A percentile compares a stretch with the other conserved stretches of the same genome.
Evolutionary conservation across 1,284 basidiomycete species (phyloP).

Genomic region (Ganoderma boninense): DNA sequence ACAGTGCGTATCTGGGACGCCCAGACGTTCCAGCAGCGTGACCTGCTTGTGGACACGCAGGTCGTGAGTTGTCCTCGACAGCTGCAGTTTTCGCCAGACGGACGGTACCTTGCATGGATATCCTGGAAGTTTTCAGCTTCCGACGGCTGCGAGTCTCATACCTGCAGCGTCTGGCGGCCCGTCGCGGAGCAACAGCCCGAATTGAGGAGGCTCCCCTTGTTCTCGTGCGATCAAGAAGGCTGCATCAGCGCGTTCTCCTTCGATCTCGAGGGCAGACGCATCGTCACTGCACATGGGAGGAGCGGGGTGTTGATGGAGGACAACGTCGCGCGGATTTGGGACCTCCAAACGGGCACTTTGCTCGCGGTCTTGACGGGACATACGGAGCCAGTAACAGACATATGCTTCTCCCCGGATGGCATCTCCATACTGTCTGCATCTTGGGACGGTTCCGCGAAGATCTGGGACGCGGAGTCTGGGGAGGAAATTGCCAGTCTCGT

Average conservation of each 20-base stretch:
- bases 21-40: background rate
- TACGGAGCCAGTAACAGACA: background rate
- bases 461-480: background rate
- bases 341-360: background rate
- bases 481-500: background rate
- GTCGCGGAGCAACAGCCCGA: background rate
- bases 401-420: background rate
- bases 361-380: background rate
- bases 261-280: background rate
- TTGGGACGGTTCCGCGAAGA: background rate
- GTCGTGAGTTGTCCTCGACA: background rate
- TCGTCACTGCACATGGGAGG: background rate
- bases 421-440: background rate
- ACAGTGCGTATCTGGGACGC: background rate
- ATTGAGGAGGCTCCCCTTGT: background rate
- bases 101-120: background rate
- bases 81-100: background rate
- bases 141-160: background rate
- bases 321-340: background rate
- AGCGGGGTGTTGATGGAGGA: background rate
- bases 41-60: background rate
- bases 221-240: background rate
- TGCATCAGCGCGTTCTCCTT: background rate
- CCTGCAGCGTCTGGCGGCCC: background rate
- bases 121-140: background rate